phyloP scores from a whole-genome alignment of 805 yeast species.

The Schwanniomyces occidentalis region DNA sequence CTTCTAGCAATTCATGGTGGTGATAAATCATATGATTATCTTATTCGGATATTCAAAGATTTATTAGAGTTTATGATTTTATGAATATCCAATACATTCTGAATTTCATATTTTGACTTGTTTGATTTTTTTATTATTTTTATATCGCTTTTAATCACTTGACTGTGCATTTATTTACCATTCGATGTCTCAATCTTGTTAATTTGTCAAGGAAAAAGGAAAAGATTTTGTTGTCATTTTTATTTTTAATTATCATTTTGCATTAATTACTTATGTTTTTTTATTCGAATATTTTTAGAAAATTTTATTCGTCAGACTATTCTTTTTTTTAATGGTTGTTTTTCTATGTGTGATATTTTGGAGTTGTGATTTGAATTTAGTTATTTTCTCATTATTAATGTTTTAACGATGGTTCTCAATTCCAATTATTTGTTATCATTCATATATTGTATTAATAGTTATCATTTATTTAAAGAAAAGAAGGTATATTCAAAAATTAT shows the following conservation, averaged over 20 bases:
- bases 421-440: constrained; percentile 5
- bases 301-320: constrained; percentile 10
- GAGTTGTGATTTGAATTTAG: constrained; percentile 9
- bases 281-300: constrained; percentile 16
- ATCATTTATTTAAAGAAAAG: constrained; percentile 12
- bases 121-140: constrained; percentile 12
- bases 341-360: constrained; percentile 8
- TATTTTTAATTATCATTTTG: constrained; percentile 14
- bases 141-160: constrained; percentile 13
- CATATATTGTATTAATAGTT: constrained; percentile 7
- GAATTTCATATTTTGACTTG: constrained; percentile 5
- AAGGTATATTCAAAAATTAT: constrained; percentile 7
- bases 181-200: constrained; percentile 27
- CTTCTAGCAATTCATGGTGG: constrained; percentile 44
- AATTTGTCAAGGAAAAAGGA: constrained; percentile 18
- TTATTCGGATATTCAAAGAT: constrained; percentile 3
- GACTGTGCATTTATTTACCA: constrained; percentile 14
- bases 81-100: constrained; percentile 10
- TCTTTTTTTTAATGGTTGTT: constrained; percentile 15
- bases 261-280: constrained; percentile 25
- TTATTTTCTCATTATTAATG: constrained; percentile 2
- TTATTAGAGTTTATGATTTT: constrained; percentile 3
- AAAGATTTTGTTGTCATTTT: constrained; percentile 18
- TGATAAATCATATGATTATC: constrained; percentile 13
- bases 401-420: constrained; percentile 3